Base-by-base conservation (phyloP, 345 rosid species). In the Lepidium aucheri region DNA sequence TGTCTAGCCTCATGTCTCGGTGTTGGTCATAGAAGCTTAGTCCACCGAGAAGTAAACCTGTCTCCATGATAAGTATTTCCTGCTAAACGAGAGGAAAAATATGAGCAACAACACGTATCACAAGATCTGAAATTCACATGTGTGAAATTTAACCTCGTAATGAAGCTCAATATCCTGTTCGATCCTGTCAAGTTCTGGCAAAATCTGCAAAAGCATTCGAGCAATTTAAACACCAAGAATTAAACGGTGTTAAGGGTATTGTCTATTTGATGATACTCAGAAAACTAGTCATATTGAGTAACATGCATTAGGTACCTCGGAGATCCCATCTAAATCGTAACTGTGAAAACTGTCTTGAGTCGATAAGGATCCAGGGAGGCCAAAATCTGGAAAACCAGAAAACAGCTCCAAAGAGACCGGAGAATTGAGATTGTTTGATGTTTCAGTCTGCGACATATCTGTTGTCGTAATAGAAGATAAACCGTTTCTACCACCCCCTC, bases 1-100 rank as follows among this genome's bases (percentile, higher is more conserved):
- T 90, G 79, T 94, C 96, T 50, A 90, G 83, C 77, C 99, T 88
- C 99, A 94, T 82, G 36, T 85, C 97, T 69, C 96, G 84, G 69
- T 94, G 96, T 74, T 79, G 99, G 70, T 94, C 99, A 71, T 84
- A 72, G 58, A 90, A 78, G 72, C 77, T 83, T 66, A 84, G 80
- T 60, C 89, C 96, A 63, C 79, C 80, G 12, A 88, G 86, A 60
- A 88, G 81, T 66, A 94, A 70, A 62, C 81, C 81, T 71, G 91
- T 84, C 79, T 87, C 99, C 79, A 88, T 79, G 68, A 85, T 81
- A 75, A 88, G 84, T 63, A 88, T 69, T 82, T 91, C 97, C 97
- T 94, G 92, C 82, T 73, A 45, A 51, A 79, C 13, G 59, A 63
- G 30, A 58, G 53, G 47, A 15, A 33, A 5, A 16, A 5, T 17